Base-by-base conservation (phyloP, 1,284 basidiomycete species). In the Cryptococcus floricola region DNA sequence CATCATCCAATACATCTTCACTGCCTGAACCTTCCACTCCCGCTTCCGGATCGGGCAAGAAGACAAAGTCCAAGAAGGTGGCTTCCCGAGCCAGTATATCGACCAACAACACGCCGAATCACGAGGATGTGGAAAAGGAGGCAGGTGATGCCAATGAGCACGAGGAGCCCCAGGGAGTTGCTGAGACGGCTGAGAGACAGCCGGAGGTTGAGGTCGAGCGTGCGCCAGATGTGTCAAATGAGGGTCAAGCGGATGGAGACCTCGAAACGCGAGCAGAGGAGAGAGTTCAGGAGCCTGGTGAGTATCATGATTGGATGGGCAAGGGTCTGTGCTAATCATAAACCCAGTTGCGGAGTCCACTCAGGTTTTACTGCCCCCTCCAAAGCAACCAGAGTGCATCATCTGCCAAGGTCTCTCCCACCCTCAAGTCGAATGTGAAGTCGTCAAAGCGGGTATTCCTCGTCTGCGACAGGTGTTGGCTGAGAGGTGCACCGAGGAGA, bases 351-450 rank as follows among this genome's bases (percentile, higher is more conserved):
- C 31, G 7, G 31, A 34, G 3, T 5, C 31, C 31, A 34, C 31
- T 34, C 31, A 34, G 31, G 31, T 10, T 8, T 6, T 5, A 34
- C 31, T 34, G 31, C 31, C 31, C 7, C 31, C 31, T 34, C 16
- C 25, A 13, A 13, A 39, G 13, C 19, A 50, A 9, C 38, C 37
- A 37, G 16, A 39, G 6, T 66, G 67, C 46, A 41, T 58, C 31
- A 69, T 69, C 47, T 69, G 62, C 50, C 39, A 51, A 45, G 54
- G 52, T 5, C 57, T 60, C 0, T 13, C 39, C n/a, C 68, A 70
- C 50, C 43, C 67, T 0, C 64, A 69, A 48, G 64, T 66, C 19
- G 61, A 68, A 34, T 73, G 71, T 54, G 65, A 69, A 0, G 43
- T 47, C 4, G 68, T 71, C 39, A 58, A 60, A 38, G 56, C 42